phyloP scores from a whole-genome alignment of 23 red algal genomes.

The Gracilaria caudata region DNA sequence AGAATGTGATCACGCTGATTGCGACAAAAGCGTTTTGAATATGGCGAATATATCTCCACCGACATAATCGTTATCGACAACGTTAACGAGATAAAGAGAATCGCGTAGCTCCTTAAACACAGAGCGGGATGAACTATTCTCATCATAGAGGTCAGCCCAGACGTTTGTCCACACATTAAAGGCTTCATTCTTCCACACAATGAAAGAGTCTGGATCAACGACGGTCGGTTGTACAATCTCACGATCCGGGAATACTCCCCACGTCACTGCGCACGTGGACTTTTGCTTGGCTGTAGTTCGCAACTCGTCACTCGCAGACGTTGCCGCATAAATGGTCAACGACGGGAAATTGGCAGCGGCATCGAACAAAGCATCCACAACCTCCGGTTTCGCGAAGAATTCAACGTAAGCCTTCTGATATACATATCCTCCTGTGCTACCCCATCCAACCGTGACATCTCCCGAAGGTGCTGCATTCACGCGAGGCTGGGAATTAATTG shows the following conservation, averaged over 20 bases:
- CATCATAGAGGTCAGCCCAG: conserved; percentile 77
- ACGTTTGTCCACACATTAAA: conserved; percentile 91
- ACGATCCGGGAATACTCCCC: conserved; percentile 96
- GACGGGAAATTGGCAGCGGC: conserved; percentile 71
- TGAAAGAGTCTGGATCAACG: conserved; percentile 87
- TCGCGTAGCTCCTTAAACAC: conserved; percentile 84
- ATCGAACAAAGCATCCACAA: conserved; percentile 83
- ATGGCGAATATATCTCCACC: conserved; percentile 94
- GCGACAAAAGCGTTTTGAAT: conserved; percentile 58
- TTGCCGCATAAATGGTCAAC: conserved; percentile 85
- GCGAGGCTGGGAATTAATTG: conserved; percentile 98
- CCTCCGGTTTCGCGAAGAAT: conserved; percentile 83
- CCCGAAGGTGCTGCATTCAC: conserved; percentile 94
- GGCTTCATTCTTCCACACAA: conserved; percentile 95
- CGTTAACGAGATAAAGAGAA: conserved; percentile 85
- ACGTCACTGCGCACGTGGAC: conserved; percentile 89
- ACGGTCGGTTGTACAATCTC: conserved; percentile 97
- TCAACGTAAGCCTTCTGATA: conserved; percentile 99
- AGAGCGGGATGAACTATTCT: conserved; percentile 47
- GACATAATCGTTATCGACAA: conserved; percentile 98
- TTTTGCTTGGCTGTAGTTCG: conserved; percentile 68
- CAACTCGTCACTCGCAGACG: conserved; percentile 51
- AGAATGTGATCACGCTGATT: not conserved
- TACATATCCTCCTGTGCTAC: conserved; percentile 89
- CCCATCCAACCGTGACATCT: conserved; percentile 97